Evolutionary conservation across 805 yeast genomes (phyloP).

Genomic region (Pichia eremophila): DNA sequence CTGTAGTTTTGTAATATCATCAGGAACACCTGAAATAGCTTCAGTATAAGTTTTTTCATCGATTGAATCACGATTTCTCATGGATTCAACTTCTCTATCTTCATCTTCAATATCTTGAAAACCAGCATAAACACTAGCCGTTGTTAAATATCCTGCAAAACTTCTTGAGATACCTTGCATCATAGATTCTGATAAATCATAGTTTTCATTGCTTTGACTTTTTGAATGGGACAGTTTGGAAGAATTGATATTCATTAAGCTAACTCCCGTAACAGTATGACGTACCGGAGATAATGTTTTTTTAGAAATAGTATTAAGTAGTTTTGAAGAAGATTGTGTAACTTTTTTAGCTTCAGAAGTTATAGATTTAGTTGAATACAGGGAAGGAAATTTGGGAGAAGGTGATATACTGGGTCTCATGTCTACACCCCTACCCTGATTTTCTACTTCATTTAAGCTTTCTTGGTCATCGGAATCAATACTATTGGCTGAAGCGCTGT

Average conservation of each 20-base stretch:
- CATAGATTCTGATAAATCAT: slow-evolving; percentile 5
- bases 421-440: background rate
- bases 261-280: background rate
- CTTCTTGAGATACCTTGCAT: slow-evolving; percentile 39
- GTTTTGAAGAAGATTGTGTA: background rate
- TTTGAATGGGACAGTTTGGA: background rate
- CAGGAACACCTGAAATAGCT: slow-evolving; percentile 3
- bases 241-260: background rate
- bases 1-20: background rate
- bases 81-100: slow-evolving; percentile 14
- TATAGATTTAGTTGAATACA: background rate
- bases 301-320: background rate
- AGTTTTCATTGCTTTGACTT: slow-evolving; percentile 1
- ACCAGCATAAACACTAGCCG: slow-evolving; percentile 46
- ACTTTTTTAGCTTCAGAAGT: background rate
- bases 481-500: background rate
- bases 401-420: background rate
- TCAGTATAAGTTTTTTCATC: background rate
- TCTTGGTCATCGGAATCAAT: background rate
- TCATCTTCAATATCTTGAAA: slow-evolving; percentile 27
- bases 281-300: background rate
- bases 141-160: slow-evolving; percentile 45
- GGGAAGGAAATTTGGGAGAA: background rate
- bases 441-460: background rate
- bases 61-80: background rate